Conservation (phyloP, 2,329 filamentous ascomycete genomes). For the Alternaria sp. region DNA sequence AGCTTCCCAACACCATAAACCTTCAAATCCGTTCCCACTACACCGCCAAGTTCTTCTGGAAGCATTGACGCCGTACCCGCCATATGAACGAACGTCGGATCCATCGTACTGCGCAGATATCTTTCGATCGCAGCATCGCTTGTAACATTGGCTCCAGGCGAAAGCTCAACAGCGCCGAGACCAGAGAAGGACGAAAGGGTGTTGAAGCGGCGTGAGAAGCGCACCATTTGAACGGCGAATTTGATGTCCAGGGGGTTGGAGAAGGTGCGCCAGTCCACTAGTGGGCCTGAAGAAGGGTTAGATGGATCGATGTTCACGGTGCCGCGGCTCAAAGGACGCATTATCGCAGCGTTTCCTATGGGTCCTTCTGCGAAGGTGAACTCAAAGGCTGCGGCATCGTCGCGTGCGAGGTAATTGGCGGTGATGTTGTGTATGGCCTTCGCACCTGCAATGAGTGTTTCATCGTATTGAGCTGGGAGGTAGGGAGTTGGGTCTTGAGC, state of each 20-base stretch:
- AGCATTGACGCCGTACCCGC: constrained; percentile 20
- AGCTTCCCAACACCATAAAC: constrained; percentile 28
- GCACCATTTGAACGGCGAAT: constrained; percentile 30
- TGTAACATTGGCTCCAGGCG: constrained; percentile 22
- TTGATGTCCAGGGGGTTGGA: constrained; percentile 40
- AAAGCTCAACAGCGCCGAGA: constrained; percentile 19
- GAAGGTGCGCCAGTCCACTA: constrained; percentile 22
- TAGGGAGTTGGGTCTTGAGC: constrained; percentile 14
- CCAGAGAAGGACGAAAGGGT: constrained; percentile 10
- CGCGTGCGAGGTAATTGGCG: constrained; percentile 17
- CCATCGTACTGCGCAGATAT: neutral
- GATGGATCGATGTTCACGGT: constrained; percentile 42
- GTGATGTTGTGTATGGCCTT: constrained; percentile 29
- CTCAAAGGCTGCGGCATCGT: constrained; percentile 30
- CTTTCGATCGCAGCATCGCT: neutral
- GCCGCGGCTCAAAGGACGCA: constrained; percentile 19
- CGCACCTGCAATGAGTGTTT: constrained; percentile 8
- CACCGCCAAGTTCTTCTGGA: constrained; percentile 24
- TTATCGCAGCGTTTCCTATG: constrained; percentile 8
- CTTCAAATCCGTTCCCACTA: constrained; percentile 20
- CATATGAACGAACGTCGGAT: constrained; percentile 19
- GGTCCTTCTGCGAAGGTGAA: constrained; percentile 21
- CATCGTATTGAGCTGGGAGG: constrained; percentile 13
- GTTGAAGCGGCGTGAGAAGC: constrained; percentile 32
- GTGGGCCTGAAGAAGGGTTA: constrained; percentile 29